A percentile compares a stretch with the other conserved stretches of the same genome.
Evolutionary conservation across 495 filamentous ascomycete species (phyloP).

Genomic region (Chaetomidium leptoderma): DNA sequence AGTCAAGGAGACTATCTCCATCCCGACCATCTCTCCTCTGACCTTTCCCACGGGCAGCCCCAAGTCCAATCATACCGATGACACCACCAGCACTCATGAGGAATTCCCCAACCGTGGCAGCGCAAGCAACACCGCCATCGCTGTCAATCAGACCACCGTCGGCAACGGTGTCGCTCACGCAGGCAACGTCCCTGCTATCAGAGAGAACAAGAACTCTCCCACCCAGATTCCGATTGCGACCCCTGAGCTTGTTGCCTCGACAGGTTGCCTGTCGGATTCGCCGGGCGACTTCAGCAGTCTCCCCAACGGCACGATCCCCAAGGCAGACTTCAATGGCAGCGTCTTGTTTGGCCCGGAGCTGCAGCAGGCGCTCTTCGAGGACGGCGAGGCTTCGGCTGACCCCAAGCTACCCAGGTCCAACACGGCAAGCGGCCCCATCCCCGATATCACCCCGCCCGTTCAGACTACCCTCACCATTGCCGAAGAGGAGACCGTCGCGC

Average conservation of each 20-base stretch:
- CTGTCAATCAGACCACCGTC: neutral
- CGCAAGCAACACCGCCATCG: neutral
- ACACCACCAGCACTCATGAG: neutral
- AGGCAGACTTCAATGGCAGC: neutral
- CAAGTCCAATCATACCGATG: neutral
- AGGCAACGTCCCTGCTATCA: neutral
- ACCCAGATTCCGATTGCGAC: too few species aligned
- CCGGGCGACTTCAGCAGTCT: neutral
- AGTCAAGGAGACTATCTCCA: neutral
- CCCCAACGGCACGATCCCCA: neutral
- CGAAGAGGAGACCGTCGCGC: neutral
- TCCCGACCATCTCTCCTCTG: neutral
- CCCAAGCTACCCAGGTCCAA: neutral
- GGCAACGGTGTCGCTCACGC: neutral
- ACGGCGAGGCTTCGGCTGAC: slow-evolving; percentile 2
- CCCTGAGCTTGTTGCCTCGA: neutral
- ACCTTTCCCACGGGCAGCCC: neutral
- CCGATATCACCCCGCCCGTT: neutral
- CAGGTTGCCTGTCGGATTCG: neutral
- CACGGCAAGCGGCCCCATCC: neutral
- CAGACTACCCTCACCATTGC: neutral
- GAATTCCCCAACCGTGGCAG: neutral
- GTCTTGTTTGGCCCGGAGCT: slow-evolving; percentile 1
- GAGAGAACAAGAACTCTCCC: neutral
- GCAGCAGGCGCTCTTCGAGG: slow-evolving; percentile 7